These are phyloP conservation scores for Psilocybe subaeruginosa DNA, from an alignment of 768 basidiomycete species.

Conservation along the genomic window DNA sequence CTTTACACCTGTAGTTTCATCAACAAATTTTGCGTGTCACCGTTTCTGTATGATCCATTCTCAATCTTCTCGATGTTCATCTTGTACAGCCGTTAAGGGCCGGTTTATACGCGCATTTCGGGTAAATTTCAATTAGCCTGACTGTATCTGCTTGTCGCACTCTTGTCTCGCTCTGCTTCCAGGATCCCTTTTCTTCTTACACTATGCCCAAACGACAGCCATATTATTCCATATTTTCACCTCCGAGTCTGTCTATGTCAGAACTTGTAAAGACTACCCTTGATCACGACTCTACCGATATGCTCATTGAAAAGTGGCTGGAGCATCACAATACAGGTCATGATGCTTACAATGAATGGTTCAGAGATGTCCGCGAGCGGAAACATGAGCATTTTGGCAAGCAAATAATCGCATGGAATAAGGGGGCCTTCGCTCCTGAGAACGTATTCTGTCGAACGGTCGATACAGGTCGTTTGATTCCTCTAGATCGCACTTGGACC, in stretches of 20 bases:
- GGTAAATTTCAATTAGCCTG: slow-evolving; percentile 25
- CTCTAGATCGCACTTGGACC: slow-evolving; percentile 81
- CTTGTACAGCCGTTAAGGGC: slow-evolving; percentile 28
- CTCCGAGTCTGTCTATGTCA: slow-evolving; percentile 71
- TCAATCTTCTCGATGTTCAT: neutral
- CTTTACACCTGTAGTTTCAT: too few relatives aligned
- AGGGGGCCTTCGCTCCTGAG: slow-evolving; percentile 78
- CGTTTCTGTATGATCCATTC: too few relatives aligned
- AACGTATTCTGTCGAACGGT: slow-evolving; percentile 81
- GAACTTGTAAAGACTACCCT: slow-evolving; percentile 81
- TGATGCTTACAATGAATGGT: slow-evolving; percentile 80
- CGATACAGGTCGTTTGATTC: slow-evolving; percentile 77
- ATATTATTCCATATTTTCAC: slow-evolving; percentile 65
- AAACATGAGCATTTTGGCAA: slow-evolving; percentile 54
- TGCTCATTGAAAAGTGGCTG: slow-evolving; percentile 85
- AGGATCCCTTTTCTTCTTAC: neutral
- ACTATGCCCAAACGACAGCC: slow-evolving; percentile 46
- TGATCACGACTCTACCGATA: slow-evolving; percentile 75
- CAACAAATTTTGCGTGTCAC: too few relatives aligned
- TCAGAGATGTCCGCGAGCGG: slow-evolving; percentile 67
- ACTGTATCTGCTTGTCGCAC: slow-evolving; percentile 19
- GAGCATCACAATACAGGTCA: slow-evolving; percentile 64
- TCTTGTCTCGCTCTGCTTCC: neutral
- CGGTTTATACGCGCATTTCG: slow-evolving; percentile 32
- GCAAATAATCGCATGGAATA: slow-evolving; percentile 61